A percentile compares a stretch with the other conserved stretches of the same genome.
Evolutionary conservation across 805 yeast genomes (phyloP).

Genomic region (Candida germanica): DNA sequence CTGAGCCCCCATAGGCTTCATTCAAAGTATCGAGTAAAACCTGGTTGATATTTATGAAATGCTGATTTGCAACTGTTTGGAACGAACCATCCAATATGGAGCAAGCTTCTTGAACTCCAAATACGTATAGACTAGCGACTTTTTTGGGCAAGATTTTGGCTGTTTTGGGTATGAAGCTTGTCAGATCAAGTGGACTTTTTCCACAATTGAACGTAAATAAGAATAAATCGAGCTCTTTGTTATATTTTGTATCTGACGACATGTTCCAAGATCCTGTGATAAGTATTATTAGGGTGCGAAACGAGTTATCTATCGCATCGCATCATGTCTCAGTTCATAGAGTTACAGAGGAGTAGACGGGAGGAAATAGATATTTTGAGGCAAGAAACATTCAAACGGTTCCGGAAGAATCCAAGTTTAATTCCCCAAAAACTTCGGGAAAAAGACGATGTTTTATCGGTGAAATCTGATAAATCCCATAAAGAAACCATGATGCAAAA

Average conservation of each 20-base stretch:
- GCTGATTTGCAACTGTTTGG: slow-evolving; percentile 29
- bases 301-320: slow-evolving; percentile 3
- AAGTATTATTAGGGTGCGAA: not conserved
- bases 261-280: too few relatives aligned
- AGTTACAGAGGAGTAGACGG: slow-evolving; percentile 32
- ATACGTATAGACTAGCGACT: slow-evolving; percentile 48
- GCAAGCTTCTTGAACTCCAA: slow-evolving; percentile 68
- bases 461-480: slow-evolving; percentile 37
- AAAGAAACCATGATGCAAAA: slow-evolving; percentile 58
- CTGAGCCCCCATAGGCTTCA: slow-evolving; percentile 25
- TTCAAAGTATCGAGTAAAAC: slow-evolving; percentile 33
- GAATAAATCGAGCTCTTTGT: slow-evolving; percentile 18
- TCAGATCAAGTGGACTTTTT: slow-evolving; percentile 38
- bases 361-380: slow-evolving; percentile 77
- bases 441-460: slow-evolving; percentile 12
- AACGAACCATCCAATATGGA: slow-evolving; percentile 54
- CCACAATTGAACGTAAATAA: slow-evolving; percentile 57
- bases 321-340: slow-evolving; percentile 28
- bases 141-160: slow-evolving; percentile 24
- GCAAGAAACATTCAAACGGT: slow-evolving; percentile 57
- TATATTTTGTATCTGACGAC: not conserved
- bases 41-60: slow-evolving; percentile 35
- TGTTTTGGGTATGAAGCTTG: slow-evolving; percentile 26
- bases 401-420: slow-evolving; percentile 58
- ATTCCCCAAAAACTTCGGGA: slow-evolving; percentile 24